Percentiles rank a stretch among this genome's conserved stretches.
phyloP scores from a whole-genome alignment of 202 grass and related monocot genomes.

The Zizania palustris region DNA sequence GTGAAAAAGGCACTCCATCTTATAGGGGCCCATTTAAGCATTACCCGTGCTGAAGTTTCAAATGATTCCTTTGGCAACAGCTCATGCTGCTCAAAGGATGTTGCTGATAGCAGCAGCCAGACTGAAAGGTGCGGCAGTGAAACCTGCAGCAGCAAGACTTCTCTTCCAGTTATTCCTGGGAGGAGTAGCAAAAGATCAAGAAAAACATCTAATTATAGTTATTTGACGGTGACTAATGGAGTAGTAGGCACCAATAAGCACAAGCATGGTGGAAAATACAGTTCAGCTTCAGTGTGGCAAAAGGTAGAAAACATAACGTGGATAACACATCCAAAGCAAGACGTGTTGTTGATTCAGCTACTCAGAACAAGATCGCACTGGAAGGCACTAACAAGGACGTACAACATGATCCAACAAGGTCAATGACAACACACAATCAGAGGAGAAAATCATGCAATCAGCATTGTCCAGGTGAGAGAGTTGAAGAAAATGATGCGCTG shows the following conservation, averaged over 20 bases:
- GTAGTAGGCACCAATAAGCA: constrained; percentile 40
- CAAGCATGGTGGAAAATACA: constrained; percentile 52
- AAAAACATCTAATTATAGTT: constrained; percentile 34
- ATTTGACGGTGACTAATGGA: constrained; percentile 38
- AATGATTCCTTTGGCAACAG: constrained; percentile 22
- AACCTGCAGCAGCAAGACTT: constrained; percentile 58
- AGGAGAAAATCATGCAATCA: constrained; percentile 45
- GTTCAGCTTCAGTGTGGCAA: constrained; percentile 52
- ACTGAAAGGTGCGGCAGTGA: constrained; percentile 61
- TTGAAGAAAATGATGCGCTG: constrained; percentile 37
- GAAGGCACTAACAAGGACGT: constrained; percentile 33
- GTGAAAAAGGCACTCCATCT: constrained; percentile 10
- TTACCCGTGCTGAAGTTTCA: constrained; percentile 19
- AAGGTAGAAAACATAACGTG: constrained; percentile 47
- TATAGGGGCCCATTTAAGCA: constrained; percentile 14
- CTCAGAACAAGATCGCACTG: constrained; percentile 41
- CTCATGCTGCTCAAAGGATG: constrained; percentile 45
- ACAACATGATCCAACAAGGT: constrained; percentile 34
- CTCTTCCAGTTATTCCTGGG: constrained; percentile 49
- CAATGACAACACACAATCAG: constrained; percentile 39
- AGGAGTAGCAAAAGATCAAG: constrained; percentile 47
- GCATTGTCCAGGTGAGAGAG: constrained; percentile 11
- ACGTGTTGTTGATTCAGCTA: constrained; percentile 15
- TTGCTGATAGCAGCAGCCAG: constrained; percentile 36
- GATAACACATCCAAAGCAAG: constrained; percentile 30